Evolutionary conservation across 345 rosid genomes (phyloP).

Genomic region (Eucalyptus erythrocorys): DNA sequence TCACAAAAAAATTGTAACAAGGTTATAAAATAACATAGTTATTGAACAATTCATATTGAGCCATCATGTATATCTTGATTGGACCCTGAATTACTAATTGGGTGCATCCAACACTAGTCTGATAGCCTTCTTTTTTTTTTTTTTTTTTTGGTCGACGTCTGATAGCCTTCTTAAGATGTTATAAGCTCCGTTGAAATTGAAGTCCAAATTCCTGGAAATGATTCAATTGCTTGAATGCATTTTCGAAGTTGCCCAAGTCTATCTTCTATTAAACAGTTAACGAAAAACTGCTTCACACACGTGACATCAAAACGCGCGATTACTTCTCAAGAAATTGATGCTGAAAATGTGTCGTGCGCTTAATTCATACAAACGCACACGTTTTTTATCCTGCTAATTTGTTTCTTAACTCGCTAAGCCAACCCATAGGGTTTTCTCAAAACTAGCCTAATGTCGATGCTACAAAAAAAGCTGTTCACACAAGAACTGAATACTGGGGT

Average conservation of each 20-base stretch:
- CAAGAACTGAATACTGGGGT: not conserved
- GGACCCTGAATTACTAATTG: not conserved
- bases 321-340: not conserved
- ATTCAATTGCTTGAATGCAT: not conserved
- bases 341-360: not conserved
- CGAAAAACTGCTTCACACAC: not conserved
- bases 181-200: not conserved
- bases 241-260: not conserved
- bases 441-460: not conserved
- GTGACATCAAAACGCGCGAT: not conserved
- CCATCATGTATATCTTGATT: not conserved
- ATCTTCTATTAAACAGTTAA: not conserved
- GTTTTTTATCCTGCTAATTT: not conserved
- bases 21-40: not conserved
- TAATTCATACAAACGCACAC: not conserved
- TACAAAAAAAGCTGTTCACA: not conserved
- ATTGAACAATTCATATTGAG: not conserved
- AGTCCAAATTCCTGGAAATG: not conserved
- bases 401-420: not conserved
- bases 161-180: not conserved
- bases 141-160: not conserved
- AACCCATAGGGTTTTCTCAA: not conserved
- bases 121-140: not conserved
- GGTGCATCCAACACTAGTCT: not conserved
- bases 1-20: not conserved